Percentiles rank a stretch among this genome's conserved stretches.
These are phyloP conservation scores for Fragaria iinumae DNA, from an alignment of 306 rosid species.

Conservation along the genomic window DNA sequence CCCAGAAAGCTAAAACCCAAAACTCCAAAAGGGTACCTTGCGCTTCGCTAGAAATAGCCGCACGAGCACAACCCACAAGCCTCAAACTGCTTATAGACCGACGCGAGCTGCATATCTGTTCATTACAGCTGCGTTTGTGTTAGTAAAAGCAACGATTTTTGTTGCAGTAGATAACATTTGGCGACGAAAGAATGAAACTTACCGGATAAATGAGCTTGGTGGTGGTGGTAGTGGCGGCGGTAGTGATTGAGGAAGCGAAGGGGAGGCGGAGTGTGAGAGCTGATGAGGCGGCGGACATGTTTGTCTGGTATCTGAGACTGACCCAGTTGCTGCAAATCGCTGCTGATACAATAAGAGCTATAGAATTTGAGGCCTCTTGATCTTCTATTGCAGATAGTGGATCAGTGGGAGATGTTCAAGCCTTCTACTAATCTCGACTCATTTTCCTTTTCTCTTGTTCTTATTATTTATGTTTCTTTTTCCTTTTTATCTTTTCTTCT, in stretches of 20 bases:
- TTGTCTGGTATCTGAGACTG: background rate
- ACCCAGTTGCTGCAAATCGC: background rate
- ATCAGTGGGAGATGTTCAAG: background rate
- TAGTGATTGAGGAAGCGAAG: constrained; percentile 22
- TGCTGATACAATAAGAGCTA: background rate
- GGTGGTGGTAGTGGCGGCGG: constrained; percentile 15
- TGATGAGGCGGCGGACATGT: constrained; percentile 9
- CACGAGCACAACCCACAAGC: constrained; percentile 40
- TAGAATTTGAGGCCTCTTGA: background rate
- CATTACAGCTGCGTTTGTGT: background rate
- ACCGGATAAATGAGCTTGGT: constrained; percentile 25
- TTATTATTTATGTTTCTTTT: background rate
- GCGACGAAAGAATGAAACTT: constrained; percentile 3
- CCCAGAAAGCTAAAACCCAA: constrained; percentile 8
- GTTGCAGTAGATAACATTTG: background rate
- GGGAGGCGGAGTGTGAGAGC: constrained; percentile 27
- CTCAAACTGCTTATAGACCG: constrained; percentile 30
- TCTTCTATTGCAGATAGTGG: background rate
- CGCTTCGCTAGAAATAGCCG: constrained; percentile 41
- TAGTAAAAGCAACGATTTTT: constrained; percentile 8
- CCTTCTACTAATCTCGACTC: background rate
- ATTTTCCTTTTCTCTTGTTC: background rate
- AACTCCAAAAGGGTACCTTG: constrained; percentile 33
- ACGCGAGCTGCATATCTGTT: constrained; percentile 29
- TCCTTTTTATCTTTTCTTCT: background rate